phyloP scores from a whole-genome alignment of 495 filamentous ascomycete genomes.

The Penicillium angulare region DNA sequence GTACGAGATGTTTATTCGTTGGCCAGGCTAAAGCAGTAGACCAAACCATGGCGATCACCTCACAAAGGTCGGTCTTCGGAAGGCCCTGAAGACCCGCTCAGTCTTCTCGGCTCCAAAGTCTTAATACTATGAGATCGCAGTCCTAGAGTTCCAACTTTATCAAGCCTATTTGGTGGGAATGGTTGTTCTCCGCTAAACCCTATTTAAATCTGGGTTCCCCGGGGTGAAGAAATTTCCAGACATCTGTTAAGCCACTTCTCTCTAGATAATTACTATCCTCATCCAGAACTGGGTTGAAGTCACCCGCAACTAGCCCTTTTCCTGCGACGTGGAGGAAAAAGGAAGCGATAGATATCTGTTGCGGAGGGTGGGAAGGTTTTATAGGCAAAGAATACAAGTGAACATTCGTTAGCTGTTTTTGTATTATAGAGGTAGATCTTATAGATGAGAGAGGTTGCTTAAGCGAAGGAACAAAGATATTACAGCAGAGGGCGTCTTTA shows the following conservation, averaged over 20 bases:
- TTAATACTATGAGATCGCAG: conserved; percentile 14
- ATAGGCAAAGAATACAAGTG: conserved; percentile 24
- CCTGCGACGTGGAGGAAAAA: conserved; percentile 14
- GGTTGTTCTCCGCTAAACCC: conserved; percentile 6
- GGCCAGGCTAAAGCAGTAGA: conserved; percentile 2
- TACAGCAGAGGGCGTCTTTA: conserved; percentile 25
- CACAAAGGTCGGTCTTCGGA: not conserved
- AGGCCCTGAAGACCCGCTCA: not conserved
- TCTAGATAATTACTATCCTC: conserved; percentile 17
- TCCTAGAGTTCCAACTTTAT: conserved; percentile 20
- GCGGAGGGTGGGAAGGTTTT: conserved; percentile 19
- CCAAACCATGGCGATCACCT: conserved; percentile 13
- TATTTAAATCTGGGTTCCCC: conserved; percentile 20
- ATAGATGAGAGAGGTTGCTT: not conserved
- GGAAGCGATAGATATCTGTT: conserved; percentile 9
- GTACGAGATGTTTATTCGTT: not conserved
- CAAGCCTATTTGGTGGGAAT: conserved; percentile 16
- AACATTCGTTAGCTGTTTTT: conserved; percentile 19
- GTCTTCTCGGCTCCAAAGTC: conserved; percentile 5
- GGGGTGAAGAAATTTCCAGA: conserved; percentile 15
- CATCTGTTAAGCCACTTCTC: conserved; percentile 18
- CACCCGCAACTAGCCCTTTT: conserved; percentile 23
- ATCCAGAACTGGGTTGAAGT: conserved; percentile 27
- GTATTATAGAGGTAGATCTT: not conserved
- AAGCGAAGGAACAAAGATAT: conserved; percentile 16